A percentile compares a stretch with the other conserved stretches of the same genome.
Conservation (phyloP, 805 yeast genomes). For the Candida awuae region DNA sequence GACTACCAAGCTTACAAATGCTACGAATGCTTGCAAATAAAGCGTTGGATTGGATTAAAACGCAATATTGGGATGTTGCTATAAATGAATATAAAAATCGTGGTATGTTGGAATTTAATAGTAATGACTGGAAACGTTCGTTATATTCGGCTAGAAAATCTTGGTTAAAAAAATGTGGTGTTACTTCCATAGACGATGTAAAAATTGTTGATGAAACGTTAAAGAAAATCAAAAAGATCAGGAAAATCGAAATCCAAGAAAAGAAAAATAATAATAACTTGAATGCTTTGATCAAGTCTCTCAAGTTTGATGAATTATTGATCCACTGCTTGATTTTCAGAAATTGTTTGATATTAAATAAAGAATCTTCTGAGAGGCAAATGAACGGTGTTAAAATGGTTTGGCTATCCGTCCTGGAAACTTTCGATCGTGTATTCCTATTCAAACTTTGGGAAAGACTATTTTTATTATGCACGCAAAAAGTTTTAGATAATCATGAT, state of each 20-base stretch:
- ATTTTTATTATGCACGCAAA: constrained; percentile 9
- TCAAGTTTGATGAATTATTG: constrained; percentile 12
- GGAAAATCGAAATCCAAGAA: constrained; percentile 37
- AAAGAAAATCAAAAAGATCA: constrained; percentile 41
- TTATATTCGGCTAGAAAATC: not conserved
- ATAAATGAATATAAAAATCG: constrained; percentile 14
- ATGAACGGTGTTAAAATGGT: constrained; percentile 23
- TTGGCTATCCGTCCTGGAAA: constrained; percentile 25
- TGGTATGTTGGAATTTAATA: not conserved
- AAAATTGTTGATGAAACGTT: constrained; percentile 29
- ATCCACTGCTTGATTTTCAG: constrained; percentile 24
- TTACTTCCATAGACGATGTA: not conserved
- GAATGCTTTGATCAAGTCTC: constrained; percentile 11
- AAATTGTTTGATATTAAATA: constrained; percentile 27
- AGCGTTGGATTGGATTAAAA: constrained; percentile 71
- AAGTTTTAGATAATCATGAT: constrained; percentile 5
- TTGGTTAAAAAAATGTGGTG: not conserved
- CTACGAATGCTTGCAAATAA: constrained; percentile 49
- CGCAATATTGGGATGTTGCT: constrained; percentile 58
- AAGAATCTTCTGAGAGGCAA: constrained; percentile 19
- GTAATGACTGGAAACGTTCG: not conserved
- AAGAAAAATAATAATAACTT: constrained; percentile 35
- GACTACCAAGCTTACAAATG: constrained; percentile 61
- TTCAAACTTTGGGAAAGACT: constrained; percentile 15
- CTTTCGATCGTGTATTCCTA: constrained; percentile 15